phyloP scores from a whole-genome alignment of 2,329 filamentous ascomycete species.

The Elsinoe ampelina region DNA sequence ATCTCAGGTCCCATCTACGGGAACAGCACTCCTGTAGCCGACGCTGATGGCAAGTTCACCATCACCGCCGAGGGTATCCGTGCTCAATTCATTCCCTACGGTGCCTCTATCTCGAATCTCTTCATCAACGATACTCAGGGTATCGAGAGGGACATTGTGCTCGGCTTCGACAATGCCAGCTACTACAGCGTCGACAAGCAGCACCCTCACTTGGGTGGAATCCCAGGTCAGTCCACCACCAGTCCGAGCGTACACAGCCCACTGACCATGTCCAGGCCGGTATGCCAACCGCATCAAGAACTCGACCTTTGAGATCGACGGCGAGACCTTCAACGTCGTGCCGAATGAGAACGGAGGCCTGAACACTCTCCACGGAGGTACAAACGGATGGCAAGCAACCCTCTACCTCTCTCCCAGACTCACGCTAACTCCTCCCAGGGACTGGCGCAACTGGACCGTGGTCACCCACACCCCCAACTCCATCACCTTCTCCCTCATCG shows the following conservation, averaged over 20 bases:
- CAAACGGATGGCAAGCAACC: conserved; percentile 41
- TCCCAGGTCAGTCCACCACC: conserved; percentile 45
- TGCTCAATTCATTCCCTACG: conserved; percentile 64
- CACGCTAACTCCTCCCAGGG: conserved; percentile 50
- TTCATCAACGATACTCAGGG: conserved; percentile 61
- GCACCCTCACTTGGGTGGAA: conserved; percentile 63
- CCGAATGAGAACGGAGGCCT: conserved; percentile 43
- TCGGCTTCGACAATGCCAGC: conserved; percentile 66
- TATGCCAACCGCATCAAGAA: conserved; percentile 72
- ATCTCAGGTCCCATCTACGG: conserved; percentile 10
- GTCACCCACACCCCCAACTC: conserved; percentile 55
- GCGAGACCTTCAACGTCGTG: conserved; percentile 38
- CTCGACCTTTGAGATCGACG: conserved; percentile 45
- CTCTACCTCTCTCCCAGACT: conserved; percentile 43
- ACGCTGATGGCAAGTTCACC: conserved; percentile 54
- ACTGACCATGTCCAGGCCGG: conserved; percentile 33
- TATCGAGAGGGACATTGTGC: conserved; percentile 59
- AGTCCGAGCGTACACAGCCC: background rate
- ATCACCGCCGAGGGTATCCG: conserved; percentile 58
- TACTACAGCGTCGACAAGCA: conserved; percentile 56
- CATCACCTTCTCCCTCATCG: conserved; percentile 67
- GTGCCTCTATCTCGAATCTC: conserved; percentile 62
- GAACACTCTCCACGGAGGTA: conserved; percentile 44
- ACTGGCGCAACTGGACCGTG: conserved; percentile 64
- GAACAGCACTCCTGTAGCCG: conserved; percentile 15